Evolutionary conservation across 306 rosid species (phyloP), one percentile per base, ranked within the genome.

Genomic region (Pachyrhizus erosus): DNA sequence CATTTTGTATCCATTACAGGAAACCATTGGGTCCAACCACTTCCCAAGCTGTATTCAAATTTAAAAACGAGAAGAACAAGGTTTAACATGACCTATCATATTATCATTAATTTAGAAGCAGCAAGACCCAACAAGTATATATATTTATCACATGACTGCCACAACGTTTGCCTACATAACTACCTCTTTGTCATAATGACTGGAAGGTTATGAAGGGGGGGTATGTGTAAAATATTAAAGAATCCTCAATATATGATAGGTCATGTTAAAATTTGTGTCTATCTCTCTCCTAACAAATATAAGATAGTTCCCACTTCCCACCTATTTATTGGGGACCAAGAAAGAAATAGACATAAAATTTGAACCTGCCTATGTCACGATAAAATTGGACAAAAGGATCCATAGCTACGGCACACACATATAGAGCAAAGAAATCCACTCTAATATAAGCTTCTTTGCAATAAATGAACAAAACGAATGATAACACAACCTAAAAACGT

Each of bases 11-110:
- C 62, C 31, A 51, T 68, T 39, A 37, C 29, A 8, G 13, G 68
- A 70, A 62, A 74, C 27, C 68, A 54, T 9, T 14, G 60, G 40
- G 48, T 29, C 42, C 40, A 21, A 27, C 61, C 40, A 8, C 58
- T 51, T 43, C 52, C 61, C 37, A 9, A 48, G 15, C 17, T 24
- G 15, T 12, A 18, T 37, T 70, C 24, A 15, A 60, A 70, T 43
- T 76, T 45, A 29, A 65, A 65, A 57, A 82, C 27, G 67, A 1
- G 60, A 68, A 37, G 69, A 66, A n/a, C 68, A 52, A 24, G 54
- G 45, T 69, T 39, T 18, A 57, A 69, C 51, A 79, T 7, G 70
- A 69, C 57, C 54, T 26, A 42, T 45, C n/a, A 3, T 45, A 45
- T 55, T 4, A 18, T 42, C 60, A 26, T 52, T 48, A 31, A 78